A percentile compares a stretch with the other conserved stretches of the same genome.
phyloP scores from a whole-genome alignment of 2,329 filamentous ascomycete species.

The Daldinia sp. region DNA sequence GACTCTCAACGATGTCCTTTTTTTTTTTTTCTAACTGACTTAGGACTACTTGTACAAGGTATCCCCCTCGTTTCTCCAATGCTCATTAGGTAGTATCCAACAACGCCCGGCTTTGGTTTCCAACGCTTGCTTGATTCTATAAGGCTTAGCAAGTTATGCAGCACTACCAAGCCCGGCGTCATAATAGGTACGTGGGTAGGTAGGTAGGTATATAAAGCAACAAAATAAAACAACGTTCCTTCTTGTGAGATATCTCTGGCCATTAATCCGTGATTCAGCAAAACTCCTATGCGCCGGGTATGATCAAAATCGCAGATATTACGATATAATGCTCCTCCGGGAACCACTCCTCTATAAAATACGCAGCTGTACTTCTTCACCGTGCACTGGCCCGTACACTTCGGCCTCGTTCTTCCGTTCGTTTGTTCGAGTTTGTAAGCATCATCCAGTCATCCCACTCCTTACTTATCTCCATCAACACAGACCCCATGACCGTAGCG shows the following conservation, averaged over 20 bases:
- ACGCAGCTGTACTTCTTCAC: constrained; percentile 42
- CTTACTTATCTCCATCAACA: constrained; percentile 92
- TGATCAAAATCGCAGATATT: constrained; percentile 16
- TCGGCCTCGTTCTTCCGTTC: constrained; percentile 48
- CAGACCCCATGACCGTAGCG: constrained; percentile 89
- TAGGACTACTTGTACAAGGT: constrained; percentile 32
- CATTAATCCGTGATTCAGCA: constrained; percentile 14
- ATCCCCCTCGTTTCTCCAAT: constrained; percentile 21
- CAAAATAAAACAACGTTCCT: constrained; percentile 13
- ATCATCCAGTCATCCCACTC: constrained; percentile 93
- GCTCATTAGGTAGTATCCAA: constrained; percentile 1
- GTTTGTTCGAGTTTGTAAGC: constrained; percentile 60
- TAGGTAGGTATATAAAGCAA: constrained; percentile 23
- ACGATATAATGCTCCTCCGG: constrained; percentile 3
- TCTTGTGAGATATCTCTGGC: constrained; percentile 12
- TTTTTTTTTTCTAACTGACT: neutral
- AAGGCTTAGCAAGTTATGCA: neutral
- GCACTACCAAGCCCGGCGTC: neutral
- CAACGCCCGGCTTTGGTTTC: constrained; percentile 12
- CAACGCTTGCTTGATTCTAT: constrained; percentile 10
- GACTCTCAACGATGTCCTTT: constrained; percentile 22
- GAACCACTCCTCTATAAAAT: constrained; percentile 5
- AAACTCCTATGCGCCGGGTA: constrained; percentile 37
- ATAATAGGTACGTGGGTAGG: neutral
- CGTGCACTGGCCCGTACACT: constrained; percentile 41